Evolutionary conservation across 805 yeast genomes (phyloP).

Genomic region (Starmerella bombicola): DNA sequence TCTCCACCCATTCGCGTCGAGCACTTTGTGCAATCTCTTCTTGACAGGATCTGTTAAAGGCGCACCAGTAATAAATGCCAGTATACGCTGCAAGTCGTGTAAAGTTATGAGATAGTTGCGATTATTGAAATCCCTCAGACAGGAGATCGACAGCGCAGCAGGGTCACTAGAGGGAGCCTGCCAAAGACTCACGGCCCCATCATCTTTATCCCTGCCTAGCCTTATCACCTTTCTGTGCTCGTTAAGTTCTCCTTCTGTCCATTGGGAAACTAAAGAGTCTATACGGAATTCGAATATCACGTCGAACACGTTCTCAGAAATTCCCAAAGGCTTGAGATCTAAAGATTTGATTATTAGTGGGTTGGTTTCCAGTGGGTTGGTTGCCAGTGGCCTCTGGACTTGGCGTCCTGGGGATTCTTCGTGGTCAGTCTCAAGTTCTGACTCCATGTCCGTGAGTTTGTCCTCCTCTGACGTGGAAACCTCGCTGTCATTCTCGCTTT

Average conservation of each 20-base stretch:
- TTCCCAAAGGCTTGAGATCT: background rate
- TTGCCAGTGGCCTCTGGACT: background rate
- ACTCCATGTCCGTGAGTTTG: background rate
- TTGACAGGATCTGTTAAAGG: background rate
- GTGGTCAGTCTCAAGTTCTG: constrained; percentile 1
- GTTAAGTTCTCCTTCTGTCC: background rate
- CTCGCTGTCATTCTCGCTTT: constrained; percentile 2
- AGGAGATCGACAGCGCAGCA: background rate
- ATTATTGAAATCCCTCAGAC: background rate
- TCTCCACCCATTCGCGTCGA: background rate
- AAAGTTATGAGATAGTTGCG: background rate
- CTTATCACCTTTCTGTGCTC: background rate
- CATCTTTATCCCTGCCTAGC: background rate
- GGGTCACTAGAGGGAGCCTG: background rate
- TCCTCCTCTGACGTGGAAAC: background rate
- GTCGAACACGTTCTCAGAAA: background rate
- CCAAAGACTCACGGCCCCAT: constrained; percentile 6
- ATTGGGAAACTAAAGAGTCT: background rate
- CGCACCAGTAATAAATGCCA: constrained; percentile 2
- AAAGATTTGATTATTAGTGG: background rate
- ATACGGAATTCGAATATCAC: background rate
- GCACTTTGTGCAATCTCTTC: background rate
- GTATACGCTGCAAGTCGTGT: constrained; percentile 1
- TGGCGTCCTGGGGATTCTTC: background rate
- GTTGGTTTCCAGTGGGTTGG: background rate